Evolutionary conservation across 148 eudicot genomes (phyloP).

Genomic region (Cornus controversa): DNA sequence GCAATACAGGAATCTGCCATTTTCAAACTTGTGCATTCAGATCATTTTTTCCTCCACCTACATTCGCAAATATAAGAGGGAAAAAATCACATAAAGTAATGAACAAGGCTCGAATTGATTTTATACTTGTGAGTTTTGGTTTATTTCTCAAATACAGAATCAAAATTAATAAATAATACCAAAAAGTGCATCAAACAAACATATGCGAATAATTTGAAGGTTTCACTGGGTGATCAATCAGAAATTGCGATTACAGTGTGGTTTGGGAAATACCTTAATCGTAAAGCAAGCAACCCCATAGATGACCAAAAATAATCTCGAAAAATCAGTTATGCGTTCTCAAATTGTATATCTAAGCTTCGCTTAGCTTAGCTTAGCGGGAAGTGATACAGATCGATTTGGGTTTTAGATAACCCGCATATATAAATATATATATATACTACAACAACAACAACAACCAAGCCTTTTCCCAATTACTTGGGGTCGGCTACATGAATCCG

Average conservation of each 20-base stretch:
- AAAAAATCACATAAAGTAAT: not conserved
- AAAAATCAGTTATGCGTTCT: not conserved
- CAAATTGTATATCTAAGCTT: not conserved
- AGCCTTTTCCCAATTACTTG: too few species aligned
- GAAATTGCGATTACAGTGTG: too few species aligned
- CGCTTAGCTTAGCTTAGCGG: not conserved
- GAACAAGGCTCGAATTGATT: not conserved
- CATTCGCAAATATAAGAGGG: not conserved
- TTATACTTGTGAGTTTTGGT: not conserved
- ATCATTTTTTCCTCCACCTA: not conserved
- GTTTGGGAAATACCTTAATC: too few species aligned
- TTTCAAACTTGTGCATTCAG: not conserved
- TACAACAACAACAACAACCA: too few species aligned
- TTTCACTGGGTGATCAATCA: not conserved
- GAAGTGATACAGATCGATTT: not conserved
- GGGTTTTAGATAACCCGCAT: not conserved
- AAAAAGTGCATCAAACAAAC: too few species aligned
- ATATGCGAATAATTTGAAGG: not conserved
- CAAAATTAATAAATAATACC: too few species aligned
- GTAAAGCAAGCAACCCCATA: too few species aligned
- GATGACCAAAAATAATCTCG: not conserved
- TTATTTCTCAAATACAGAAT: not conserved
- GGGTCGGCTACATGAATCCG: too few species aligned
- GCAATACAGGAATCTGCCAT: constrained; percentile 22
- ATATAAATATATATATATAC: too few species aligned